Evolutionary conservation across 768 basidiomycete species (phyloP), one percentile per base, ranked within the genome.

Genomic region (Calocera cornea): DNA sequence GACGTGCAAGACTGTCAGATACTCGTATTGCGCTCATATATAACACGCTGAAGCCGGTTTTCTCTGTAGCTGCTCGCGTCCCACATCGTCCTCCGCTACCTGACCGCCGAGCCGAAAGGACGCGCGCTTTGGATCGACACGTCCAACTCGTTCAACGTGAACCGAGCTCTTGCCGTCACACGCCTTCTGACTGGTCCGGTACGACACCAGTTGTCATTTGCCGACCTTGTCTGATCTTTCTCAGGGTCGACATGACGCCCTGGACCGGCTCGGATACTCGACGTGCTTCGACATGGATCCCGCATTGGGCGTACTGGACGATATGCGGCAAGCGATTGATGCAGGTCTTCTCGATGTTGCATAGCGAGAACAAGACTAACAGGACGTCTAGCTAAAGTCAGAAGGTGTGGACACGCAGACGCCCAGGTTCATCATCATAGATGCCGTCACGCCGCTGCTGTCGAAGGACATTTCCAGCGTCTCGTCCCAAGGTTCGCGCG

Each of bases 121-220:
- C 78, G 73, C 64, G 83, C 80, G 0, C 72, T 84, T 3, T 92
- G 90, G 90, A 80, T 92, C 54, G 89, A 92, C 71, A 87, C 86
- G 11, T 81, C 80, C 0, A 87, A 88, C 1, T 84, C 84, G 69
- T 88, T 90, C 73, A 82, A 86, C 40, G 77, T 78, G 0, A 82
- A 83, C 27, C 78, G 79, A 41, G 80, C 84, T 50, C 60, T 40
- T 14, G n/a, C 34, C 27, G 54, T 40, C 2, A 64, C 29, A 71
- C 85, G 19, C 69, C 84, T 33, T 68, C 74, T 66, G 71, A 71
- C 16, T 70, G 73, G 60, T 69, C 70, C 38, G 64, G 70, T 74
- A 49, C 64, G 70, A 27, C n/a, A 31, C 41, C 17, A 64, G 14
- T 29, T 33, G 19, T 66, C 41, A 44, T 50, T 34, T 34, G 34